Evolutionary conservation across 169 alveolate genomes (phyloP), one percentile per base, ranked within the genome.

Genomic region (Plasmodium inui): DNA sequence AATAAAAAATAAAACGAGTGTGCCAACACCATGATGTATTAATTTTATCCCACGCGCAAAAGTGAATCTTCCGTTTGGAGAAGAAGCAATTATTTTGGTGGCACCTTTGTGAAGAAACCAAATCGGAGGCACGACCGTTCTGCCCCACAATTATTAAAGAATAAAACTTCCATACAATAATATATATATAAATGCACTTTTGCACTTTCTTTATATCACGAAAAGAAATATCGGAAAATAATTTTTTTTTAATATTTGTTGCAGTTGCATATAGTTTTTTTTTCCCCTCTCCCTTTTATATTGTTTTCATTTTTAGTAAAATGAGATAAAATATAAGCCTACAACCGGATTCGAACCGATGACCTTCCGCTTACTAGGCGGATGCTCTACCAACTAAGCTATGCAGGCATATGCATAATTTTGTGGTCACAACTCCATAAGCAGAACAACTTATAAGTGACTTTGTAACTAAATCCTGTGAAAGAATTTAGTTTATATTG

Each of bases 291-390:
- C 32, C 55, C 32, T 30, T 5, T 57, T 55, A 1, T 9, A n/a
- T 37, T 8, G 2, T 1, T 19, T 28, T 7, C 32, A n/a, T n/a
- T n/a, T n/a, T n/a, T n/a, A n/a, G n/a, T n/a, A n/a, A n/a, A n/a
- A n/a, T n/a, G n/a, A 14, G 1, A 9, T 44, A 28, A 28, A 73
- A 3, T n/a, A n/a, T n/a, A 61, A 96, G 97, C 96, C 97, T 96
- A 61, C 96, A 93, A 95, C 96, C 96, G 96, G 96, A 94, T 82
- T 94, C 96, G 96, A 96, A 94, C 96, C 96, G 97, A 93, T 95
- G 96, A 94, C 97, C 97, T 95, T 94, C 97, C 97, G 97, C 97
- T 96, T 95, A 96, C 97, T 95, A 96, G 96, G 97, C 97, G 97
- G 97, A 88, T 94, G 97, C 97, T 95, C 97, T 96, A 95, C 97